phyloP scores from a whole-genome alignment of 352 stramenopile genomes.

The Blastocystis sp. region DNA sequence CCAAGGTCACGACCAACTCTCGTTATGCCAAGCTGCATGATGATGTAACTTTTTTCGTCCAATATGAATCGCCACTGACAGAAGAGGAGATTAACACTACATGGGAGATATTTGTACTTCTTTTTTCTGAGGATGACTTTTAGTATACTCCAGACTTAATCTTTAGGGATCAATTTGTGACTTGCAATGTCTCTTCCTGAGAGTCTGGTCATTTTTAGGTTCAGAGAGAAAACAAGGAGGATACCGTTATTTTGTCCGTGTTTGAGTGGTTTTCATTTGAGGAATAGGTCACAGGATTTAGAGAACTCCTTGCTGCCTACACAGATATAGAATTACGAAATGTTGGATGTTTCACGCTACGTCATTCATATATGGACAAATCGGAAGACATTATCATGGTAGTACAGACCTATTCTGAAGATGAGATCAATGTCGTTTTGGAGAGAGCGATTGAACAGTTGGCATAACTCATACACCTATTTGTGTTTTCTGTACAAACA shows the following conservation, averaged over 20 bases:
- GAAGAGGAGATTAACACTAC: neutral
- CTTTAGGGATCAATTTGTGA: neutral
- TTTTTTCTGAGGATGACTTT: neutral
- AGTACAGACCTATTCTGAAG: constrained; percentile 43
- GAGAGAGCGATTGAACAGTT: constrained; percentile 41
- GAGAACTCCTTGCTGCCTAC: neutral
- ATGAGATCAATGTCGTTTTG: constrained; percentile 34
- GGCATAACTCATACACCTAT: neutral
- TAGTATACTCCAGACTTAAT: constrained; percentile 53
- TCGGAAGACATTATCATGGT: constrained; percentile 41
- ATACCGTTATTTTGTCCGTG: neutral
- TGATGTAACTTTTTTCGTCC: neutral
- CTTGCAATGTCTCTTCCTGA: neutral
- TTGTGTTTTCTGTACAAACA: neutral
- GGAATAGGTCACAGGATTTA: neutral
- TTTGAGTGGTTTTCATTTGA: neutral
- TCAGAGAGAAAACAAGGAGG: neutral
- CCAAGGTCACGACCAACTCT: neutral
- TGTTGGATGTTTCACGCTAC: constrained; percentile 47
- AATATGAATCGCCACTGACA: constrained; percentile 4
- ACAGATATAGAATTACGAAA: constrained; percentile 16
- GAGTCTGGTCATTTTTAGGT: neutral
- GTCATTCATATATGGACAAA: neutral
- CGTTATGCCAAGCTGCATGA: constrained; percentile 48
- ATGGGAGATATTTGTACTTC: constrained; percentile 1